These are phyloP conservation scores for Candolleomyces aberdarensis DNA, from an alignment of 768 basidiomycete genomes.

Conservation along the genomic window DNA sequence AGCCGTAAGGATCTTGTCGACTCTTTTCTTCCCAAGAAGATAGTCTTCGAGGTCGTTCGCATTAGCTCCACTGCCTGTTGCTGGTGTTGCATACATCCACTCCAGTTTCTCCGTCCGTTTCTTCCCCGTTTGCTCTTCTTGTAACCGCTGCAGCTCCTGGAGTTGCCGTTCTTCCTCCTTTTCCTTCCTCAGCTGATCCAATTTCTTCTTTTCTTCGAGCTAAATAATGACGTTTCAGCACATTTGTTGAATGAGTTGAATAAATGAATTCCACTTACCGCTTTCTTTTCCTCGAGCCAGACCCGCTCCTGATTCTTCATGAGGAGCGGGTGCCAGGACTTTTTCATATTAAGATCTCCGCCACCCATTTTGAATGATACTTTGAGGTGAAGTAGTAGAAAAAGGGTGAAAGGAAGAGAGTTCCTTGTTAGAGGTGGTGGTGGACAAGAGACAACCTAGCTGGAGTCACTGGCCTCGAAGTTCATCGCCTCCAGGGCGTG, in stretches of 20 bases:
- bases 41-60: conserved; percentile 95
- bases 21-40: conserved; percentile 93
- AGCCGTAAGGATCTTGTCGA: conserved; percentile 91
- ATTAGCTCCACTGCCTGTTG: conserved; percentile 82
- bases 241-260: neutral
- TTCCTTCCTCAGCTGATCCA: conserved; percentile 95
- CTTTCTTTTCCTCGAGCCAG: conserved; percentile 98
- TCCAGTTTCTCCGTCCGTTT: conserved; percentile 93
- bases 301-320: conserved; percentile 98
- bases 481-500: no score
- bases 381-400: conserved; percentile 7
- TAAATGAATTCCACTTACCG: conserved; percentile 48
- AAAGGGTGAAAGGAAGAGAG: neutral
- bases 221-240: conserved; percentile 26
- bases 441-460: no score
- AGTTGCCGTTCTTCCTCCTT: conserved; percentile 96
- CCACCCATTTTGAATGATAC: conserved; percentile 83
- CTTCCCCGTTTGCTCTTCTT: conserved; percentile 94
- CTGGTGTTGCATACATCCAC: conserved; percentile 99
- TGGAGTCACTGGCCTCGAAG: no score
- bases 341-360: conserved; percentile 98
- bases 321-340: conserved; percentile 99
- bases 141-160: conserved; percentile 92
- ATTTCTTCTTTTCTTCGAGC: conserved; percentile 98
- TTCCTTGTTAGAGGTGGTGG: neutral